phyloP scores from a whole-genome alignment of 495 filamentous ascomycete genomes.

The Margaritispora aquatica region DNA sequence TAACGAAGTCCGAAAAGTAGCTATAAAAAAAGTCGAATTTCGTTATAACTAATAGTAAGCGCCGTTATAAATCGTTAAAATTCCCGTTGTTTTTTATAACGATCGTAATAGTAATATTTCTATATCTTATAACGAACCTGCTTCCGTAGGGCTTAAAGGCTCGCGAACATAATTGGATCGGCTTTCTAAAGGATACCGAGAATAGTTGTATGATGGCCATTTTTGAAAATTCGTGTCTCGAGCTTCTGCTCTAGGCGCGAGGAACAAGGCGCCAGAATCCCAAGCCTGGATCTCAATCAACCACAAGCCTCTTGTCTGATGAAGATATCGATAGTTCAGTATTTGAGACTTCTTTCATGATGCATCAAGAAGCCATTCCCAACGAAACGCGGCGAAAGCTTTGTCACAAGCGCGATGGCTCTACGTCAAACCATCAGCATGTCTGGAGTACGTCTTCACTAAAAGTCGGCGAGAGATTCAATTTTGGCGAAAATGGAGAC shows the following conservation, averaged over 20 bases:
- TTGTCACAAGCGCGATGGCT: neutral
- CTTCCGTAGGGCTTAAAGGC: no score
- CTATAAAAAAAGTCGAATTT: no score
- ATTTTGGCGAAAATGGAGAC: neutral
- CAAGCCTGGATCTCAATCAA: neutral
- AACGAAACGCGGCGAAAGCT: neutral
- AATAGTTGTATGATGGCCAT: neutral
- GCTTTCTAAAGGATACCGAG: neutral
- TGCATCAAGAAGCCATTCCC: neutral
- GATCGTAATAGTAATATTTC: no score
- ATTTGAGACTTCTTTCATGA: neutral
- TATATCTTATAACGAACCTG: no score
- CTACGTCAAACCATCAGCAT: neutral
- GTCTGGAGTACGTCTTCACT: neutral
- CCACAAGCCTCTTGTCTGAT: neutral
- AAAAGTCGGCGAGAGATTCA: neutral
- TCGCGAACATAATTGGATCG: neutral
- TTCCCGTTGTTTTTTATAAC: no score
- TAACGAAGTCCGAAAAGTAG: no score
- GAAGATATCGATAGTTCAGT: neutral
- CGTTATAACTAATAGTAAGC: no score
- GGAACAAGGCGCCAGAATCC: neutral
- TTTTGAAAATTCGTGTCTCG: neutral
- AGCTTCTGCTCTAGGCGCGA: neutral
- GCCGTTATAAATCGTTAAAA: no score